A percentile compares a stretch with the other conserved stretches of the same genome.
Conservation (phyloP, 2,329 filamentous ascomycete species). For the Lasiodiplodia sp. region DNA sequence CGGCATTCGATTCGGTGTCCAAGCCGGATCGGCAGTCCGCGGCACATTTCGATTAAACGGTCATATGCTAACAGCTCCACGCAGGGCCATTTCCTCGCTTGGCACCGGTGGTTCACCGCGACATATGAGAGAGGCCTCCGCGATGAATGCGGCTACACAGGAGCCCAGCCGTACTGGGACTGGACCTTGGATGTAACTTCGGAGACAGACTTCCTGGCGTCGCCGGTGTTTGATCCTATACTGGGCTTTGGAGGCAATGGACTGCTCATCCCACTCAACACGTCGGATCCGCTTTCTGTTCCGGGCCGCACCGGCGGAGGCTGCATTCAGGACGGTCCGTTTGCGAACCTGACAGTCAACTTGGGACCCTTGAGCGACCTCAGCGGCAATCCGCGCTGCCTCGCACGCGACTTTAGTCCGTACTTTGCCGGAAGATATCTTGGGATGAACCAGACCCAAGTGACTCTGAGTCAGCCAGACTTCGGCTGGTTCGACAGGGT, state of each 20-base stretch:
- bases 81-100: constrained; percentile 22
- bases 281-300: constrained; percentile 7
- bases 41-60: neutral
- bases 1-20: neutral
- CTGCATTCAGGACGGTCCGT: constrained; percentile 62
- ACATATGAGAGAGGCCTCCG: constrained; percentile 16
- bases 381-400: constrained; percentile 49
- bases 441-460: constrained; percentile 35
- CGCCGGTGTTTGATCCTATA: constrained; percentile 28
- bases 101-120: constrained; percentile 22
- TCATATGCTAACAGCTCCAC: neutral
- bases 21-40: neutral
- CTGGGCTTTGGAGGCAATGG: constrained; percentile 30
- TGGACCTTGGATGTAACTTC: constrained; percentile 29
- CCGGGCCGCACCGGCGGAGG: constrained; percentile 56
- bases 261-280: neutral
- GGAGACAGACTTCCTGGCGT: constrained; percentile 3
- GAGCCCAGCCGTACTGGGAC: constrained; percentile 28
- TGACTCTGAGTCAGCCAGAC: constrained; percentile 13
- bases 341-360: constrained; percentile 55
- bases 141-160: constrained; percentile 15
- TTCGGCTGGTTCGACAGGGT: constrained; percentile 35
- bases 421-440: constrained; percentile 16
- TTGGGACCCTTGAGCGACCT: constrained; percentile 54
- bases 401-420: constrained; percentile 47